A percentile compares a stretch with the other conserved stretches of the same genome.
phyloP scores from a whole-genome alignment of 164 flowering plant genomes.

The Cinnamomum chago region DNA sequence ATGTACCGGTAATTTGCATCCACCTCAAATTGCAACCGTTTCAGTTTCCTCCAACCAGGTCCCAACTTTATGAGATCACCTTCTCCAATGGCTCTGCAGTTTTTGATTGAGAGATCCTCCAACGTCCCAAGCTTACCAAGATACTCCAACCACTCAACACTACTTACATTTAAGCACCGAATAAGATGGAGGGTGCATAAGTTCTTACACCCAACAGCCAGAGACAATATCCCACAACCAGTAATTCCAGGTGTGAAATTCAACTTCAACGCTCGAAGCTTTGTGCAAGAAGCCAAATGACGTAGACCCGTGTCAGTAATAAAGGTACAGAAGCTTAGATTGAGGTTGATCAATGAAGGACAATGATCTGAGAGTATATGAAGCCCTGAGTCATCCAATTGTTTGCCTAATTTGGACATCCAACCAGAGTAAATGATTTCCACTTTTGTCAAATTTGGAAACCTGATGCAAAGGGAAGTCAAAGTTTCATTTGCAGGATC shows the following conservation, averaged over 20 bases:
- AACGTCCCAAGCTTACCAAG: slow-evolving; percentile 60
- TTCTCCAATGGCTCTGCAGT: slow-evolving; percentile 81
- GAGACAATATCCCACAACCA: slow-evolving; percentile 68
- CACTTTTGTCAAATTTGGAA: slow-evolving; percentile 47
- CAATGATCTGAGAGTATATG: slow-evolving; percentile 47
- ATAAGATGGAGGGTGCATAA: slow-evolving; percentile 58
- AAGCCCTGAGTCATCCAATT: slow-evolving; percentile 75
- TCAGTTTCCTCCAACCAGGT: slow-evolving; percentile 58
- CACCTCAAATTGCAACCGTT: slow-evolving; percentile 64
- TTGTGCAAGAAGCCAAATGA: slow-evolving; percentile 54
- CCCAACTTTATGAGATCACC: slow-evolving; percentile 73
- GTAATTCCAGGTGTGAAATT: slow-evolving; percentile 63
- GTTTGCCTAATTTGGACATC: slow-evolving; percentile 82
- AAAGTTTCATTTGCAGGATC: slow-evolving; percentile 73
- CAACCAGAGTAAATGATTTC: slow-evolving; percentile 73
- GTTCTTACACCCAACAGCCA: slow-evolving; percentile 68
- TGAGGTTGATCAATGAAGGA: slow-evolving; percentile 49
- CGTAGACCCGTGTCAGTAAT: slow-evolving; percentile 70
- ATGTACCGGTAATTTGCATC: slow-evolving; percentile 69
- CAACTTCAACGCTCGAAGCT: slow-evolving; percentile 61
- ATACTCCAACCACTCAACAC: slow-evolving; percentile 78
- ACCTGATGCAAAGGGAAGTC: slow-evolving; percentile 58
- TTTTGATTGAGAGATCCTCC: slow-evolving; percentile 63
- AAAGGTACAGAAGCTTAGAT: slow-evolving; percentile 67
- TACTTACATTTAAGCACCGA: slow-evolving; percentile 65